A percentile compares a stretch with the other conserved stretches of the same genome.
Conservation (phyloP, 305 asterid genomes). For the Fraxinus sp. region DNA sequence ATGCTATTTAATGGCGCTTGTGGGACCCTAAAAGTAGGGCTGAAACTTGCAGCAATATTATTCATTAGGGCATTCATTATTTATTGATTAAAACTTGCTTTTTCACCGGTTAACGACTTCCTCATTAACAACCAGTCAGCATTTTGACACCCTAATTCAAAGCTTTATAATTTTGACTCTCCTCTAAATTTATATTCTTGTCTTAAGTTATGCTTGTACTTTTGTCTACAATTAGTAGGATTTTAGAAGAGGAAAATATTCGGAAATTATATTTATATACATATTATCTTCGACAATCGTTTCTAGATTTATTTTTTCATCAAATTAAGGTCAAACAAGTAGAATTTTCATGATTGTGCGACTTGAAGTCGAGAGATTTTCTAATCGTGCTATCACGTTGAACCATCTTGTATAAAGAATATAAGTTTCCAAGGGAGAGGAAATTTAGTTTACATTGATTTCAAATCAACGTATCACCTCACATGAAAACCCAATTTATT, state of each 20-base stretch:
- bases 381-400: neutral
- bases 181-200: neutral
- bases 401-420: neutral
- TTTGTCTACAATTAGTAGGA: neutral
- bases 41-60: neutral
- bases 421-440: neutral
- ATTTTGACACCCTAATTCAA: neutral
- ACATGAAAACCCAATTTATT: neutral
- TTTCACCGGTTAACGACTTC: neutral
- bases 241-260: neutral
- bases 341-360: neutral
- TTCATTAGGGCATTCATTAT: neutral
- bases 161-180: neutral
- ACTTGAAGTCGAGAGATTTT: neutral
- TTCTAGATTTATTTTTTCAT: neutral
- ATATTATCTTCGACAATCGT: neutral
- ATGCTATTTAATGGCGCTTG: constrained; percentile 37
- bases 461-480: neutral
- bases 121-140: neutral
- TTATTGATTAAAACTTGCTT: neutral
- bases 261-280: neutral
- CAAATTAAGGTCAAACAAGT: neutral
- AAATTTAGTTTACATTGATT: no score
- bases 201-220: neutral
- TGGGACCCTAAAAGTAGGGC: constrained; percentile 25